Evolutionary conservation across 768 basidiomycete species (phyloP).

Genomic region (Leccinum variicolor): DNA sequence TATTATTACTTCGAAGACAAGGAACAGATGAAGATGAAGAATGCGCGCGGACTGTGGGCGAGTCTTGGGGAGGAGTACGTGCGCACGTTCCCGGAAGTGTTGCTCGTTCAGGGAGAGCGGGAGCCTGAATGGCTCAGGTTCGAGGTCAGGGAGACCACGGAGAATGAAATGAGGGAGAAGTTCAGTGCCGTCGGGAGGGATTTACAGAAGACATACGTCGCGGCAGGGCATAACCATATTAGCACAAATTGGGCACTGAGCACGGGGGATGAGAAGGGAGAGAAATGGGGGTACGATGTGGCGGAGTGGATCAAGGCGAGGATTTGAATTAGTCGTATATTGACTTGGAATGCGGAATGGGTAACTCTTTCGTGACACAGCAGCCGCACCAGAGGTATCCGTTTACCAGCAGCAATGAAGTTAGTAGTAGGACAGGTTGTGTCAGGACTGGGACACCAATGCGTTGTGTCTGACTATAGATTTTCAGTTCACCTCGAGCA

Average conservation of each 20-base stretch:
- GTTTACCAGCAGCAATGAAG: background rate
- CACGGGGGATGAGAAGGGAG: slow-evolving; percentile 55
- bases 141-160: slow-evolving; percentile 36
- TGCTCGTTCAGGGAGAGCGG: slow-evolving; percentile 49
- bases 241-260: slow-evolving; percentile 48
- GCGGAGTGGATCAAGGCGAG: slow-evolving; percentile 31
- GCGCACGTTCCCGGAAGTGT: slow-evolving; percentile 40
- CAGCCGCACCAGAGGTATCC: too few relatives aligned
- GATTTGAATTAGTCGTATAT: background rate
- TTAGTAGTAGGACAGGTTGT: background rate
- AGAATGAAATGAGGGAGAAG: slow-evolving; percentile 35
- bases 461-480: too few relatives aligned
- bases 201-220: slow-evolving; percentile 34
- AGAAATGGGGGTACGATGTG: slow-evolving; percentile 59
- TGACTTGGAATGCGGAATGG: slow-evolving; percentile 3
- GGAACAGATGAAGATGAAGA: slow-evolving; percentile 38
- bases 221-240: slow-evolving; percentile 59
- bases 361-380: background rate
- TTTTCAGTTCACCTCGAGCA: too few relatives aligned
- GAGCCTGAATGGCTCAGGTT: slow-evolving; percentile 48
- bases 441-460: too few relatives aligned
- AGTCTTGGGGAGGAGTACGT: slow-evolving; percentile 34
- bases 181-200: slow-evolving; percentile 23
- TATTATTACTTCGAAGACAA: slow-evolving; percentile 37
- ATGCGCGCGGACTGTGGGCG: slow-evolving; percentile 41